Evolutionary conservation across 1,139 yeast genomes (phyloP).

Genomic region (Meyerozyma sp.): DNA sequence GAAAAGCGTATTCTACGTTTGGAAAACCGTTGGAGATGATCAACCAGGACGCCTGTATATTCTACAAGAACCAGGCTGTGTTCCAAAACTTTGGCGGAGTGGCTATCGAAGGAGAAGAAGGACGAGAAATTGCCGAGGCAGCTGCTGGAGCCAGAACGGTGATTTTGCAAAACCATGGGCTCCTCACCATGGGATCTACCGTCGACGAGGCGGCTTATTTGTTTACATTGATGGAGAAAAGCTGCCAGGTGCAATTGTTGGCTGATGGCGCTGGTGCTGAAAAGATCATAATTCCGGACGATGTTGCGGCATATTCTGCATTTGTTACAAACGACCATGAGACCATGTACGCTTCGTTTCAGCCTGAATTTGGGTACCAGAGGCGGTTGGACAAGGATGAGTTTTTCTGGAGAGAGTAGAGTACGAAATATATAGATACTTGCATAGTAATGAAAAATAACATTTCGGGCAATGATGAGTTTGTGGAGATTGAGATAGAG

Average conservation of each 20-base stretch:
- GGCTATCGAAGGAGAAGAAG: constrained; percentile 11
- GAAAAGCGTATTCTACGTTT: constrained; percentile 11
- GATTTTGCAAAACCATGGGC: constrained; percentile 13
- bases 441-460: no score
- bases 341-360: constrained; percentile 12
- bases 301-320: constrained; percentile 12
- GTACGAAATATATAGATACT: no score
- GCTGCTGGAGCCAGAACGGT: constrained; percentile 11
- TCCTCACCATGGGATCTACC: constrained; percentile 13
- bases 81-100: constrained; percentile 12
- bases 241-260: constrained; percentile 12
- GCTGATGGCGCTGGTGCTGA: constrained; percentile 13
- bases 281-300: constrained; percentile 9
- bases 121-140: constrained; percentile 10
- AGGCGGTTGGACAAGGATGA: background rate
- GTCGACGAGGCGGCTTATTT: constrained; percentile 15
- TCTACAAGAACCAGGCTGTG: constrained; percentile 11
- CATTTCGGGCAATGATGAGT: no score
- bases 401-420: background rate
- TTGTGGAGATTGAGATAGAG: no score
- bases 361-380: constrained; percentile 7
- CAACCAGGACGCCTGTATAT: constrained; percentile 14
- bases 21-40: constrained; percentile 14
- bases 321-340: constrained; percentile 10
- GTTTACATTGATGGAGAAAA: constrained; percentile 11